Conservation (phyloP, 2,329 filamentous ascomycete species). For the Coleophoma cylindrospora region DNA sequence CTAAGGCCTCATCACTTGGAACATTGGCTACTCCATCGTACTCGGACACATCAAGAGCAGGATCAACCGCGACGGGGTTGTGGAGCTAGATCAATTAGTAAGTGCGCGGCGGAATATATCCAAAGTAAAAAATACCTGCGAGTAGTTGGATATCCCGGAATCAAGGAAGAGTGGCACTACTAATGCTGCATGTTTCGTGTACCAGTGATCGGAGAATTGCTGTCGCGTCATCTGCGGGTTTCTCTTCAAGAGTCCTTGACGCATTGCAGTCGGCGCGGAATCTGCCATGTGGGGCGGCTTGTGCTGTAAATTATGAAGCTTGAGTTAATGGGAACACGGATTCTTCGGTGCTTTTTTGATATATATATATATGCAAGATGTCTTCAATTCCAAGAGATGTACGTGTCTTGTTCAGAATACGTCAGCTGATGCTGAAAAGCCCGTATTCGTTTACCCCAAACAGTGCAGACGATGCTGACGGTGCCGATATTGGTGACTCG, state of each 20-base stretch:
- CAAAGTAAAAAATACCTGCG: constrained; percentile 8
- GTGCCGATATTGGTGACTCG: no score
- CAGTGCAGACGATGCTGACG: no score
- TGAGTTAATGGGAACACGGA: neutral
- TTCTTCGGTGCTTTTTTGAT: neutral
- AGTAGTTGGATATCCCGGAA: constrained; percentile 13
- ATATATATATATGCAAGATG: no score
- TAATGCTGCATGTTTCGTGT: constrained; percentile 14
- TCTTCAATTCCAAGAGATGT: neutral
- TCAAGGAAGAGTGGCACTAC: constrained; percentile 18
- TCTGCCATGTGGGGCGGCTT: neutral
- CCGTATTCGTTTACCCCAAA: neutral
- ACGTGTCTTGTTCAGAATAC: neutral
- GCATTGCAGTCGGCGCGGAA: neutral
- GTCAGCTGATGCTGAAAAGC: neutral
- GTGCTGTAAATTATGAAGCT: neutral
- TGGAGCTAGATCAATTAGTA: constrained; percentile 1
- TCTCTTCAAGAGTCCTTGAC: constrained; percentile 19
- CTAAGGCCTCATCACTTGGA: neutral
- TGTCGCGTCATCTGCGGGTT: constrained; percentile 14
- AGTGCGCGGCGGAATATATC: neutral
- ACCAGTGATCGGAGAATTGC: constrained; percentile 20
- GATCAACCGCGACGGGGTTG: neutral
- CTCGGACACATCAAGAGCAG: constrained; percentile 1
- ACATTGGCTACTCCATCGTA: constrained; percentile 3